Conservation (phyloP, 2,329 filamentous ascomycete species). For the Fusarium xyrophilum region DNA sequence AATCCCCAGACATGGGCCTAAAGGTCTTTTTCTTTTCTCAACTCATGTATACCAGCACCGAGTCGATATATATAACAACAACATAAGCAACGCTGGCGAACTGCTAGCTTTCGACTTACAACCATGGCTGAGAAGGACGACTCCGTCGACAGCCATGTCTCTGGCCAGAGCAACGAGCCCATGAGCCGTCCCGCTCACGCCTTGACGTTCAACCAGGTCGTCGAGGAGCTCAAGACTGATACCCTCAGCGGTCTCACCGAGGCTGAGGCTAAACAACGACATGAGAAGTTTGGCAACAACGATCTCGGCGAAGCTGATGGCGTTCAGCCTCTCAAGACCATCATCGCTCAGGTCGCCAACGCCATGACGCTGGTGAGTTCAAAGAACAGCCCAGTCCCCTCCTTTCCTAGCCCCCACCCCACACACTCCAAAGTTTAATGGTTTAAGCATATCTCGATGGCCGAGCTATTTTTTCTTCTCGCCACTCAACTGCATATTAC, state of each 20-base stretch:
- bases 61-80: background rate
- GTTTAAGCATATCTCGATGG: slow-evolving; percentile 27
- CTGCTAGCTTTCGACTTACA: slow-evolving; percentile 15
- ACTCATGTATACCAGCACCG: slow-evolving; percentile 8
- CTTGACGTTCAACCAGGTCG: slow-evolving; percentile 56
- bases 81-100: slow-evolving; percentile 22
- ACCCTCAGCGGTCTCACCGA: slow-evolving; percentile 60
- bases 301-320: slow-evolving; percentile 56
- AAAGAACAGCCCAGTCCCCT: background rate
- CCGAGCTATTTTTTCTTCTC: slow-evolving; percentile 35
- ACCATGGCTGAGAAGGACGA: slow-evolving; percentile 37
- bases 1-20: slow-evolving; percentile 33
- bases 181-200: slow-evolving; percentile 65
- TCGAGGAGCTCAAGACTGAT: slow-evolving; percentile 60
- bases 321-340: slow-evolving; percentile 64
- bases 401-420: slow-evolving; percentile 8
- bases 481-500: slow-evolving; percentile 40
- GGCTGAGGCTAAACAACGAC: slow-evolving; percentile 57
- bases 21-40: background rate
- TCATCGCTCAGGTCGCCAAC: slow-evolving; percentile 71
- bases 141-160: slow-evolving; percentile 39
- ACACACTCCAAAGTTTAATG: slow-evolving; percentile 1
- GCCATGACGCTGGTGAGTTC: slow-evolving; percentile 69
- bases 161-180: slow-evolving; percentile 46
- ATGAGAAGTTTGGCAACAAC: slow-evolving; percentile 64